Conservation (phyloP, 2,329 filamentous ascomycete genomes). For the Chaetomiaceae sp. region DNA sequence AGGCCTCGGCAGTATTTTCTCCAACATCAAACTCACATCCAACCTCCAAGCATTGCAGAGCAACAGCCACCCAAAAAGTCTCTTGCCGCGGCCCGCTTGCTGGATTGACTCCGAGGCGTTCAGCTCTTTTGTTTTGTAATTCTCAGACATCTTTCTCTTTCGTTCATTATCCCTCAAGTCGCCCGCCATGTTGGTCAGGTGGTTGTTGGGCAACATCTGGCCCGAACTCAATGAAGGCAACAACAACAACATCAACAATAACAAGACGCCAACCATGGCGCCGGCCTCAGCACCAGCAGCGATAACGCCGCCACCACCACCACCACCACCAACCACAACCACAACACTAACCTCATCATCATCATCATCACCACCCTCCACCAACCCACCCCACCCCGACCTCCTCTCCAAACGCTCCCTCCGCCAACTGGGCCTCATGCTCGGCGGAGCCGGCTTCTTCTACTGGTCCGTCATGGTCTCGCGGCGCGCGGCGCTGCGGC, state of each 20-base stretch:
- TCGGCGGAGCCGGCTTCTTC: slow-evolving; percentile 72
- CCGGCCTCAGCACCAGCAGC: background rate
- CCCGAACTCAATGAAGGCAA: background rate
- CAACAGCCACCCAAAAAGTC: no score
- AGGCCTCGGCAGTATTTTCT: background rate
- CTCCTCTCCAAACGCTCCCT: slow-evolving; percentile 46
- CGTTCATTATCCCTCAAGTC: no score
- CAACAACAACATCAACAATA: background rate
- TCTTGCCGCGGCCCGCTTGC: no score
- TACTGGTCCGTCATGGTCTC: slow-evolving; percentile 67
- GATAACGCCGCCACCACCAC: background rate
- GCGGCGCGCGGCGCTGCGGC: slow-evolving; percentile 63
- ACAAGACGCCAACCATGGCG: no score
- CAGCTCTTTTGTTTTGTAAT: no score
- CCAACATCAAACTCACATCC: slow-evolving; percentile 1
- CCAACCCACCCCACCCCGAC: background rate
- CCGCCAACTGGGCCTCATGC: slow-evolving; percentile 65
- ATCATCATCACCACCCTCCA: background rate
- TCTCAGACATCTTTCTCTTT: background rate
- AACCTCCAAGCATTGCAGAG: background rate
- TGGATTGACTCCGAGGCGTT: no score
- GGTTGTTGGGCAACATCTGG: slow-evolving; percentile 1
- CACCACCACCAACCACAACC: background rate
- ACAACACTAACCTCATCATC: background rate
- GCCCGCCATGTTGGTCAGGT: no score